These are phyloP conservation scores for Stachybotrys chlorohalonatus DNA, from an alignment of 2,329 filamentous ascomycete species.

Conservation along the genomic window DNA sequence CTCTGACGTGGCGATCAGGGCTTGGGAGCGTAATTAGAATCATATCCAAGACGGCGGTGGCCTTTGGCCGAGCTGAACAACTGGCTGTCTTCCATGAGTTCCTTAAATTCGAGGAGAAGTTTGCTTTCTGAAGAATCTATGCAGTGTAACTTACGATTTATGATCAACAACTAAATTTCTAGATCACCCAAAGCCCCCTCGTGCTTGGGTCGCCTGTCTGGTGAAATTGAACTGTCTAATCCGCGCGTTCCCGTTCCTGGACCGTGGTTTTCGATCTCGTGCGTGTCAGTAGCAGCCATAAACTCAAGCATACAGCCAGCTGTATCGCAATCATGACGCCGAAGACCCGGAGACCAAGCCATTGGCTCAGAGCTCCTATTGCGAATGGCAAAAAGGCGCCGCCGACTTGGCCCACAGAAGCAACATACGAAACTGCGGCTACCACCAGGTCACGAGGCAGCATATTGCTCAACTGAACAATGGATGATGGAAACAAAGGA, in stretches of 20 bases:
- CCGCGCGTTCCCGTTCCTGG: background rate
- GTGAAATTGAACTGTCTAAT: background rate
- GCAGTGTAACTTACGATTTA: no score
- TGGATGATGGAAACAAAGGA: background rate
- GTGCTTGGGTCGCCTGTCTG: no score
- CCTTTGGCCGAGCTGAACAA: background rate
- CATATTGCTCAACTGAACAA: background rate
- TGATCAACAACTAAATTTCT: no score
- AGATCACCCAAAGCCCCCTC: no score
- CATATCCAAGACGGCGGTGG: background rate
- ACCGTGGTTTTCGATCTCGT: background rate
- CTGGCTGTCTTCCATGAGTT: background rate
- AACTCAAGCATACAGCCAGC: background rate
- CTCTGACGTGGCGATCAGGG: background rate
- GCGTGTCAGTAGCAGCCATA: background rate
- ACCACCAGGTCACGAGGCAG: conserved; percentile 20
- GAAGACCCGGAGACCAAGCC: background rate
- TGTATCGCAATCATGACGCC: background rate
- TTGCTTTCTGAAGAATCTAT: conserved; percentile 7
- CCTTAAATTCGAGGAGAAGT: background rate
- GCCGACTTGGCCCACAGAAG: conserved; percentile 33
- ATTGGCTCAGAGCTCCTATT: conserved; percentile 1
- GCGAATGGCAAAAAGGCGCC: conserved; percentile 28
- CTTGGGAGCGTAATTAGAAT: background rate
- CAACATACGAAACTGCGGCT: conserved; percentile 31